These are phyloP conservation scores for Eucalyptus pumila DNA, from an alignment of 345 rosid species.

Conservation along the genomic window DNA sequence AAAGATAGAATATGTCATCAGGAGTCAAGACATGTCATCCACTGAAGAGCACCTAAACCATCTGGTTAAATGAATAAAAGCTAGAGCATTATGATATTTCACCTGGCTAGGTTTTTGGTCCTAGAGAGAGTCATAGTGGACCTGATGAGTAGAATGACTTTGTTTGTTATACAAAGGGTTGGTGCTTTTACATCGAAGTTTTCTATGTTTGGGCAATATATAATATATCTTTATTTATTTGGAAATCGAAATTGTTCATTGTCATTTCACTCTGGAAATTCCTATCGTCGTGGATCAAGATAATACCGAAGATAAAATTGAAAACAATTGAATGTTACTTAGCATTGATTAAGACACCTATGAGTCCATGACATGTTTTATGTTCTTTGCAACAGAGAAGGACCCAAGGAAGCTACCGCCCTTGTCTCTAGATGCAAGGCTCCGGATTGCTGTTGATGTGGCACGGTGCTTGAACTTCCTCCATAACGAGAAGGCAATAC, in stretches of 20 bases:
- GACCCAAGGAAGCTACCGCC: constrained; percentile 34
- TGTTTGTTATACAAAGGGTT: neutral
- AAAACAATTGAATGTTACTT: neutral
- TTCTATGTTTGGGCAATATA: neutral
- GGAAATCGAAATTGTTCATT: neutral
- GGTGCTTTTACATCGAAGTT: neutral
- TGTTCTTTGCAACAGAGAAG: constrained; percentile 11
- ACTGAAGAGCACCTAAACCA: neutral
- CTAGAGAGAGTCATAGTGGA: neutral
- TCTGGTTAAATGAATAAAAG: neutral
- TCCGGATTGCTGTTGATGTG: constrained; percentile 41
- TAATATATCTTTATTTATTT: neutral
- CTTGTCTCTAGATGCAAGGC: constrained; percentile 47
- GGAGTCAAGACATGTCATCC: neutral
- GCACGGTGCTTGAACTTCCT: constrained; percentile 72
- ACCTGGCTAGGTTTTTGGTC: neutral
- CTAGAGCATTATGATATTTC: neutral
- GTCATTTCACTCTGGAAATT: neutral
- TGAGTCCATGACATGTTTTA: neutral
- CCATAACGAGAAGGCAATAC: constrained; percentile 74
- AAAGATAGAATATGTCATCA: neutral
- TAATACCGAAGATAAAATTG: neutral
- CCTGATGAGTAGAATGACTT: neutral
- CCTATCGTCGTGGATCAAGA: neutral
- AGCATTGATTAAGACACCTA: neutral